Base-by-base conservation (phyloP, 163 green algal genomes). In the Chlamydomonas reinhardtii region DNA sequence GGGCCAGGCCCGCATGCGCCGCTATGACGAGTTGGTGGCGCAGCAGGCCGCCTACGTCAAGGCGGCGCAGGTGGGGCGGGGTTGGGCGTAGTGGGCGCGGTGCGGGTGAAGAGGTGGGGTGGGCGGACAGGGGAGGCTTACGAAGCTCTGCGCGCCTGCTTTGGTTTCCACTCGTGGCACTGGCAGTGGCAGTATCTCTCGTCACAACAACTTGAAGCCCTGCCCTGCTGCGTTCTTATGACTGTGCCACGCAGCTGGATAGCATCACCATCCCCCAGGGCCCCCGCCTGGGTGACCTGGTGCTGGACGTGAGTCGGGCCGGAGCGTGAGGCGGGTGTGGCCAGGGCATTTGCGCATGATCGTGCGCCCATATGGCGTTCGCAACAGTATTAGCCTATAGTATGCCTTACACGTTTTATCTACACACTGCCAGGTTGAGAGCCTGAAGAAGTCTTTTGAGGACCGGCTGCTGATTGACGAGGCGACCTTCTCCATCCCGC, bases 191-290 rank as follows among this genome's bases (percentile, higher is more conserved):
- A 54, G 8, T 54, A 11, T 16, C 43, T 11, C 43, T 54, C 8
- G 43, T 54, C 43, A 6, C 11, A 11, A 16, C 43, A 6, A 16
- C 8, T 54, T 54, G 43, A n/a, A n/a, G 43, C 39, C 39, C 39
- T 8, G 39, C 39, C 8, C 5, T 48, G 39, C 39, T 48, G 39
- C 8, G 39, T 48, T 5, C 39, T 8, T n/a, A n/a, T n/a, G n/a
- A n/a, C n/a, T n/a, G n/a, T 48, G 39, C 5, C 39, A 8, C 9
- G 48, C 88, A 93, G 74, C 56, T 97, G 19, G 94, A 97, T 74
- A 89, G 52, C 86, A 97, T 98, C 90, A 95, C 91, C 84, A 96
- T 97, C 54, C 93, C 96, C 14, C 83, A 94, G 52, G 95, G 92
- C 2, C 94, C 94, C 0, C 94, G 95, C 3, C 92, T 98, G 31